These are phyloP conservation scores for Fusarium staphyleae DNA, from an alignment of 2,329 filamentous ascomycete species.

Conservation along the genomic window DNA sequence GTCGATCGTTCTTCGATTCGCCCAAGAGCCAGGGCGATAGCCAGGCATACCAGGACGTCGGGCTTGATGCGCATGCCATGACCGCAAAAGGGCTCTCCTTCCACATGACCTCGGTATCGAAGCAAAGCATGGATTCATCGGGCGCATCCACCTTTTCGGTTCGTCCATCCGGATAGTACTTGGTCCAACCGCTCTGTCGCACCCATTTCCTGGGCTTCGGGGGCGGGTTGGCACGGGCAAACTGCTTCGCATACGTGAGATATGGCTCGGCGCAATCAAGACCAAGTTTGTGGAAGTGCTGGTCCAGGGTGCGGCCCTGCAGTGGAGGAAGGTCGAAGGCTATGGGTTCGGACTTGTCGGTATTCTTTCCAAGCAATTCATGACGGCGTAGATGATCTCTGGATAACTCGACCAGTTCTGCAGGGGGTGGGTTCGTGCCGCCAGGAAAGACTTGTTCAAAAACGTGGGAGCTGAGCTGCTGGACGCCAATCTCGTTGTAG, in stretches of 20 bases:
- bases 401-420: constrained; percentile 79
- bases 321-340: constrained; percentile 85
- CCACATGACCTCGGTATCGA: constrained; percentile 97
- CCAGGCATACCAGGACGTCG: constrained; percentile 96
- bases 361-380: constrained; percentile 89
- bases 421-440: constrained; percentile 62
- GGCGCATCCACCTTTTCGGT: constrained; percentile 77
- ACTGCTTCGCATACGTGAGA: constrained; percentile 75
- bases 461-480: constrained; percentile 86
- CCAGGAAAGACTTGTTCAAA: constrained; percentile 82
- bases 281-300: constrained; percentile 91
- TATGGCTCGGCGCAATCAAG: constrained; percentile 88
- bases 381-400: constrained; percentile 84
- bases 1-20: constrained; percentile 77
- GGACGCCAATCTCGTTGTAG: constrained; percentile 92
- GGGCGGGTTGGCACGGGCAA: constrained; percentile 68
- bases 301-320: constrained; percentile 82
- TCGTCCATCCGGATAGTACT: constrained; percentile 78
- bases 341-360: constrained; percentile 76
- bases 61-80: constrained; percentile 93
- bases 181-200: constrained; percentile 88
- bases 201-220: constrained; percentile 75
- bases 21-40: constrained; percentile 92
- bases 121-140: constrained; percentile 82
- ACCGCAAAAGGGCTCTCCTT: constrained; percentile 91